A percentile compares a stretch with the other conserved stretches of the same genome.
phyloP scores from a whole-genome alignment of 768 basidiomycete species.

The Pleurotus tuoliensis region DNA sequence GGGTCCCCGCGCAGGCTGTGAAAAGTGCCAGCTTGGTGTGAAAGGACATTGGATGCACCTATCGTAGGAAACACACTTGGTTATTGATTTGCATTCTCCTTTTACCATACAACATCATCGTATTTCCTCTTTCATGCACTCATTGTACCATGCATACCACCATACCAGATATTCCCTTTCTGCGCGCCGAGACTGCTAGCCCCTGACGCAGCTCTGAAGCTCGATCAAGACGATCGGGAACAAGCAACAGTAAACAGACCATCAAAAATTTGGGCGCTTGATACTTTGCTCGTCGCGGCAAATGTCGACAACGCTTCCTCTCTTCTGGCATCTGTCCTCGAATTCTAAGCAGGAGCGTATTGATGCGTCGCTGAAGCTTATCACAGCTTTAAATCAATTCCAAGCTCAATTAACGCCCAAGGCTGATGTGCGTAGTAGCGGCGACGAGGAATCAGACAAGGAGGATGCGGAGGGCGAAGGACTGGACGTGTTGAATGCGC shows the following conservation, averaged over 20 bases:
- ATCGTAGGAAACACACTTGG: slow-evolving; percentile 26
- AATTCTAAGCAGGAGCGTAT: slow-evolving; percentile 74
- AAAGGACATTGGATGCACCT: slow-evolving; percentile 75
- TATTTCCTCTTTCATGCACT: background rate
- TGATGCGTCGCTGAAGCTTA: slow-evolving; percentile 81
- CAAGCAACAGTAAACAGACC: background rate
- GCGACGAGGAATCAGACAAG: slow-evolving; percentile 44
- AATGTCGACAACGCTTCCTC: slow-evolving; percentile 85
- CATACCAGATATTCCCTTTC: background rate
- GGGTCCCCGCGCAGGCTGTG: slow-evolving; percentile 68
- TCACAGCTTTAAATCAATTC: slow-evolving; percentile 80
- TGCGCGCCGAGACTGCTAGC: background rate
- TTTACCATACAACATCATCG: background rate
- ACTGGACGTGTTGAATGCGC: slow-evolving; percentile 70
- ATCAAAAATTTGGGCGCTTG: slow-evolving; percentile 1
- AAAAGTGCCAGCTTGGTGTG: slow-evolving; percentile 60
- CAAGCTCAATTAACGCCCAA: slow-evolving; percentile 61
- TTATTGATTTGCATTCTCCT: background rate
- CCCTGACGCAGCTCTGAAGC: background rate
- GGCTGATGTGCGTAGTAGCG: slow-evolving; percentile 15
- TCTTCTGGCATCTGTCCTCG: slow-evolving; percentile 93
- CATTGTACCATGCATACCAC: background rate
- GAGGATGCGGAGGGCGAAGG: slow-evolving; percentile 40
- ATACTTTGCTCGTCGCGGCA: slow-evolving; percentile 3
- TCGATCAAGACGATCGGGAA: slow-evolving; percentile 3